These are phyloP conservation scores for Trichophyton benhamiae DNA, from an alignment of 2,329 filamentous ascomycete species.

Conservation along the genomic window DNA sequence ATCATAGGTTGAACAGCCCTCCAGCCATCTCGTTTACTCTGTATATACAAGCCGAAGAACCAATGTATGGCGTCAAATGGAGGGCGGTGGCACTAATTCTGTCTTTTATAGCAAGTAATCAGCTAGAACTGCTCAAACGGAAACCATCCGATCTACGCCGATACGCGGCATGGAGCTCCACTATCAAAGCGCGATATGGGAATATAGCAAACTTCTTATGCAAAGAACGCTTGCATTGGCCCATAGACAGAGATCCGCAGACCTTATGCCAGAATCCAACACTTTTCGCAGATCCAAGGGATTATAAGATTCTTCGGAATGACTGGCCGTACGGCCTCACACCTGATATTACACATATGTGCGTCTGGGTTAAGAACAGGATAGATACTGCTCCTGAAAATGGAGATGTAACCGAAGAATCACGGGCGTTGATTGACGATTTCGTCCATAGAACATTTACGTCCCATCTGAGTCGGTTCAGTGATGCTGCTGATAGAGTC, in stretches of 20 bases:
- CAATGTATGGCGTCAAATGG: background rate
- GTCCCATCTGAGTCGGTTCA: slow-evolving; percentile 24
- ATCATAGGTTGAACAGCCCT: slow-evolving; percentile 37
- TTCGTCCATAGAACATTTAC: slow-evolving; percentile 43
- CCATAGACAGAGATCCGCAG: slow-evolving; percentile 18
- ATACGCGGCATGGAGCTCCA: slow-evolving; percentile 47
- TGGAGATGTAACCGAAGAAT: slow-evolving; percentile 41
- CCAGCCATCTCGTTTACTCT: background rate
- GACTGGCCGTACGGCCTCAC: slow-evolving; percentile 53
- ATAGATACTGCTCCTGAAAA: slow-evolving; percentile 35
- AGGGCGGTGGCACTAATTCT: background rate
- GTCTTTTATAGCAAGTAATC: slow-evolving; percentile 32
- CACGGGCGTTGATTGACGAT: slow-evolving; percentile 35
- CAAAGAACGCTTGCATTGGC: slow-evolving; percentile 44
- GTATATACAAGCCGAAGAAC: background rate
- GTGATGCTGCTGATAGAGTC: slow-evolving; percentile 35
- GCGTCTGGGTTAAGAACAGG: slow-evolving; percentile 45
- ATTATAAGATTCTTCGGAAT: slow-evolving; percentile 47
- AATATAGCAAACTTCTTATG: slow-evolving; percentile 47
- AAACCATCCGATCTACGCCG: slow-evolving; percentile 46
- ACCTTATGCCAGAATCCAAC: slow-evolving; percentile 26
- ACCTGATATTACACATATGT: slow-evolving; percentile 43
- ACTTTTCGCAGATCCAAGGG: slow-evolving; percentile 42
- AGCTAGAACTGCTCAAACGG: slow-evolving; percentile 46
- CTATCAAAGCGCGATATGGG: slow-evolving; percentile 44